Evolutionary conservation across 495 filamentous ascomycete species (phyloP).

Genomic region (Aspergillus biplanus): DNA sequence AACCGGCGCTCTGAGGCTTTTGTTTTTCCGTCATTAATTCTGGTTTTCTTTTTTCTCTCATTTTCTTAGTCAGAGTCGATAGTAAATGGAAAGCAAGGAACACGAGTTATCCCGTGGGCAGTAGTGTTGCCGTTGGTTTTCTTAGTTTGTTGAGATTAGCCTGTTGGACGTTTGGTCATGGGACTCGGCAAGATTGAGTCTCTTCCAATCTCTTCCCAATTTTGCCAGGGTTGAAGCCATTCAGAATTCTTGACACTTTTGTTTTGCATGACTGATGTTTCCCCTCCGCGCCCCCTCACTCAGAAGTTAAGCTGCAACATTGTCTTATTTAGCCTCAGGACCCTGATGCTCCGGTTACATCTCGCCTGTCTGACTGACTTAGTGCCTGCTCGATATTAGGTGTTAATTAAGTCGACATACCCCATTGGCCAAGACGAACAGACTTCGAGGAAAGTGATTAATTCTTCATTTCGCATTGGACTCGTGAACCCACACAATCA

Average conservation of each 20-base stretch:
- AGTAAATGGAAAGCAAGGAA: not conserved
- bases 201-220: not conserved
- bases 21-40: not conserved
- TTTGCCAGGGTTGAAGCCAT: not conserved
- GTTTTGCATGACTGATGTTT: not conserved
- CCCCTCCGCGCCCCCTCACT: not conserved
- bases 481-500: not conserved
- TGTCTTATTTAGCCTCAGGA: not conserved
- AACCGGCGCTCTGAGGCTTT: not conserved
- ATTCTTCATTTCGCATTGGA: constrained; percentile 2
- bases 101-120: not conserved
- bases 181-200: not conserved
- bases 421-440: constrained; percentile 11
- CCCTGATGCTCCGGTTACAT: constrained; percentile 2
- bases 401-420: constrained; percentile 5
- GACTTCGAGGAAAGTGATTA: constrained; percentile 4
- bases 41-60: not conserved
- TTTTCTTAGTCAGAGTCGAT: not conserved
- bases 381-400: too few species aligned
- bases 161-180: not conserved
- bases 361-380: not conserved
- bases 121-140: not conserved
- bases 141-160: not conserved
- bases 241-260: not conserved
- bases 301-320: not conserved